Percentiles rank a stretch among this genome's conserved stretches.
These are phyloP conservation scores for Sclerotinia trifoliorum DNA, from an alignment of 2,329 filamentous ascomycete genomes.

Conservation along the genomic window DNA sequence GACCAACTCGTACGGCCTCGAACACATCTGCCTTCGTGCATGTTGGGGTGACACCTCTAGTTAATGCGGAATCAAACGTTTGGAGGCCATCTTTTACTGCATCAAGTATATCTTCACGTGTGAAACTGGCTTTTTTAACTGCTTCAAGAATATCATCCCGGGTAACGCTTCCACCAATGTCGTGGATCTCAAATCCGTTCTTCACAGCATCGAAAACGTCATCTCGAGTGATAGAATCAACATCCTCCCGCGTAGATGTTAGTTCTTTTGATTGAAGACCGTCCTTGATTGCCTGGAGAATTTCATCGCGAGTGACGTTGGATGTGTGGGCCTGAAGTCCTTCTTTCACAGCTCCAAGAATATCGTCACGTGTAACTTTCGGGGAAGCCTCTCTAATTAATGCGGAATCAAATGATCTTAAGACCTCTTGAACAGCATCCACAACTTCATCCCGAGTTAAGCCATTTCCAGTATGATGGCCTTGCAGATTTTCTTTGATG, in stretches of 20 bases:
- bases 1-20: conserved; percentile 70
- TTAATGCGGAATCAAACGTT: conserved; percentile 46
- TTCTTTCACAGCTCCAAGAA: conserved; percentile 79
- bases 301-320: conserved; percentile 53
- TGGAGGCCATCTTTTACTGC: conserved; percentile 62
- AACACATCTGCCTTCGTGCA: conserved; percentile 81
- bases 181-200: conserved; percentile 58
- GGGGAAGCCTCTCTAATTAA: conserved; percentile 60
- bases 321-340: conserved; percentile 73
- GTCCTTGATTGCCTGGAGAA: conserved; percentile 62
- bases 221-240: conserved; percentile 53
- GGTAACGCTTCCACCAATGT: conserved; percentile 64
- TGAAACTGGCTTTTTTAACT: conserved; percentile 61
- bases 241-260: conserved; percentile 38
- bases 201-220: conserved; percentile 66
- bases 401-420: conserved; percentile 80
- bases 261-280: conserved; percentile 55
- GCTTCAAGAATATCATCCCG: conserved; percentile 63
- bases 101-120: conserved; percentile 61
- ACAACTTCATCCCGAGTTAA: conserved; percentile 82
- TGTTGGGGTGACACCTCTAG: conserved; percentile 43
- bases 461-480: conserved; percentile 64
- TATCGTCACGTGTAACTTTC: conserved; percentile 74
- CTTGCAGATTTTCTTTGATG: conserved; percentile 63
- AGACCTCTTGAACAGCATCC: conserved; percentile 76